Base-by-base conservation (phyloP, 148 eudicot genomes). In the Dianthus caryophyllus region DNA sequence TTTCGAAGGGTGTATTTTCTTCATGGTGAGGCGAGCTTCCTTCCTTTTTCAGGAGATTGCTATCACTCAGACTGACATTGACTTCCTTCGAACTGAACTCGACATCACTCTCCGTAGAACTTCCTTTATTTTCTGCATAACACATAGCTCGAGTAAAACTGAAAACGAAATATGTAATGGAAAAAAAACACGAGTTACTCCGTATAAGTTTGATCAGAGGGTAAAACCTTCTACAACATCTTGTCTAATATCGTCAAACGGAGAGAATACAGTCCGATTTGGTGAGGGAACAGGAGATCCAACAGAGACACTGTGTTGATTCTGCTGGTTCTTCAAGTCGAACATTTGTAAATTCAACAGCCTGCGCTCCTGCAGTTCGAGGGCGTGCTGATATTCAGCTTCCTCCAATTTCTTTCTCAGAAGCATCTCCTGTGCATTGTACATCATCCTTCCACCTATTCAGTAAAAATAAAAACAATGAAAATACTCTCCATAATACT, bases 291-390 rank as follows among this genome's bases (percentile, higher is more conserved):
- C 25, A 2, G 76, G 82, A 57, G 75, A 65, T n/a, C 77, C 75
- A 1, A 71, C 56, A 2, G 80, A 64, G 13, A 68, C 52, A 64
- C 50, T 77, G 9, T 72, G 78, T 6, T 76, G 95, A 26, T 77
- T 71, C 20, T 54, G 79, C 25, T 73, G 79, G 67, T 77, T 82
- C 62, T 82, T 85, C 74, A 86, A 50, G 58, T 94, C 92, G 63
- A 81, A 65, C 30, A 94, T 78, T 50, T 94, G 88, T 52, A 94
- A 54, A 75, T 84, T 85, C 96, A 90, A 83, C 36, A 94, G 54
- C 67, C 97, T 83, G 65, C 96, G 76, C 27, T 81, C 93, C 53
- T 90, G 93, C 38, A 77, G 78, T 17, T 88, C 99, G 75, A 94
- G 79, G 43, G 96, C 92, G 64, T 89, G 96, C 62, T 89, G 96